Percentiles rank a stretch among this genome's conserved stretches.
phyloP scores from a whole-genome alignment of 1,284 basidiomycete species.

The Heliocybe sulcata region DNA sequence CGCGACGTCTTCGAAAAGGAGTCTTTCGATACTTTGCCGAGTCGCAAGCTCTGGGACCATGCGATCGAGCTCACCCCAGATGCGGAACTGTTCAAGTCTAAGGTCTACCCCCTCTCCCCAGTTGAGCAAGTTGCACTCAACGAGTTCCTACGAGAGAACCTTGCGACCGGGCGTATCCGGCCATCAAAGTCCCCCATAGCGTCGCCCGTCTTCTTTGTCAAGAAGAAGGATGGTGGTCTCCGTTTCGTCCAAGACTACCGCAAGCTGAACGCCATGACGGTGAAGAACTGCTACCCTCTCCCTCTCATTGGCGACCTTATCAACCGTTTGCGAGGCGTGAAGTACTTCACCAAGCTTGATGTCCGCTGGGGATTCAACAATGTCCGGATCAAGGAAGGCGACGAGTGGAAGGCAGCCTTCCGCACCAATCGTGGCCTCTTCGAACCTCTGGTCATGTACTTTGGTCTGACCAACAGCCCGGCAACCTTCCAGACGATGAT shows the following conservation, averaged over 20 bases:
- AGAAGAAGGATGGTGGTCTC: conserved; percentile 3
- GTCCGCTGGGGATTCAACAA: conserved; percentile 6
- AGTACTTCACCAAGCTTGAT: neutral
- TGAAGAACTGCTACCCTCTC: neutral
- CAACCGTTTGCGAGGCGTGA: neutral
- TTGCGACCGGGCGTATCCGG: conserved; percentile 10
- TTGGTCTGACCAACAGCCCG: conserved; percentile 20
- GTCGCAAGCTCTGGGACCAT: conserved; percentile 12
- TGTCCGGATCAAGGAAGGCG: conserved; percentile 14
- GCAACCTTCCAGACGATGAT: conserved; percentile 16
- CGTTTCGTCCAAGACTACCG: conserved; percentile 5
- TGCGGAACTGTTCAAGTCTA: neutral
- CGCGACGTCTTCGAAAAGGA: conserved; percentile 13
- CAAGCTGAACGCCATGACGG: conserved; percentile 1
- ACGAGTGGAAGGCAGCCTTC: conserved; percentile 21
- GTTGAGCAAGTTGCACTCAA: conserved; percentile 14
- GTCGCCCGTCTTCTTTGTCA: conserved; percentile 27
- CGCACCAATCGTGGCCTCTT: conserved; percentile 18
- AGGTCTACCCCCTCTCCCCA: conserved; percentile 15
- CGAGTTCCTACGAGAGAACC: conserved; percentile 18
- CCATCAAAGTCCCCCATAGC: conserved; percentile 16
- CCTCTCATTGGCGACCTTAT: neutral
- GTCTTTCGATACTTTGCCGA: conserved; percentile 13
- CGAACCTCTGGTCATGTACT: conserved; percentile 20
- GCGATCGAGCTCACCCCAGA: conserved; percentile 6